These are phyloP conservation scores for Bertia moriformis DNA, from an alignment of 2,329 filamentous ascomycete genomes.

Conservation along the genomic window DNA sequence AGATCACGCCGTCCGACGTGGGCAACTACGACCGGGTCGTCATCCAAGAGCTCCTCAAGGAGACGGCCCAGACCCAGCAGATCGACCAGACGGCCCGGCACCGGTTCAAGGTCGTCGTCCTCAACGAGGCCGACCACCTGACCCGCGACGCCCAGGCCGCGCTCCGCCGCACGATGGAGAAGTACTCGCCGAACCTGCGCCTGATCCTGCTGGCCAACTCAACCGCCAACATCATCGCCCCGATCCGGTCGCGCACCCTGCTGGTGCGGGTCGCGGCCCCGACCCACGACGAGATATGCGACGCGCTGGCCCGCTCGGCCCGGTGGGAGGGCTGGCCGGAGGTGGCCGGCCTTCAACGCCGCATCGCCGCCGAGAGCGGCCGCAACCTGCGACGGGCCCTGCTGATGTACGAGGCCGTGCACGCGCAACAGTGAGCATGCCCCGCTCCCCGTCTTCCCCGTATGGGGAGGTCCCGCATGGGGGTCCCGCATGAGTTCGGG, in stretches of 20 bases:
- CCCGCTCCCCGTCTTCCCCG: background rate
- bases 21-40: conserved; percentile 94
- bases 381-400: conserved; percentile 79
- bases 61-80: conserved; percentile 96
- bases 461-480: too few relatives aligned
- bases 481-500: background rate
- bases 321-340: conserved; percentile 75
- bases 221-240: conserved; percentile 97
- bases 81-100: conserved; percentile 86
- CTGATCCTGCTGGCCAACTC: conserved; percentile 88
- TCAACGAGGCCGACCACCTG: conserved; percentile 94
- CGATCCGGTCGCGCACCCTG: conserved; percentile 81
- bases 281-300: conserved; percentile 68
- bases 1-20: conserved; percentile 94
- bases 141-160: conserved; percentile 90
- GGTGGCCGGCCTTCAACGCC: conserved; percentile 59
- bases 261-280: conserved; percentile 85
- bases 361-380: conserved; percentile 80
- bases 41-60: conserved; percentile 86
- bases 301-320: conserved; percentile 55
- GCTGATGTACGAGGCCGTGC: conserved; percentile 92
- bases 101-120: conserved; percentile 94
- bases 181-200: conserved; percentile 89
- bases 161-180: conserved; percentile 91
- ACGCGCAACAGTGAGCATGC: conserved; percentile 86